Percentiles rank a stretch among this genome's conserved stretches.
Evolutionary conservation across 306 rosid species (phyloP).

Genomic region (Trifolium subterraneum): DNA sequence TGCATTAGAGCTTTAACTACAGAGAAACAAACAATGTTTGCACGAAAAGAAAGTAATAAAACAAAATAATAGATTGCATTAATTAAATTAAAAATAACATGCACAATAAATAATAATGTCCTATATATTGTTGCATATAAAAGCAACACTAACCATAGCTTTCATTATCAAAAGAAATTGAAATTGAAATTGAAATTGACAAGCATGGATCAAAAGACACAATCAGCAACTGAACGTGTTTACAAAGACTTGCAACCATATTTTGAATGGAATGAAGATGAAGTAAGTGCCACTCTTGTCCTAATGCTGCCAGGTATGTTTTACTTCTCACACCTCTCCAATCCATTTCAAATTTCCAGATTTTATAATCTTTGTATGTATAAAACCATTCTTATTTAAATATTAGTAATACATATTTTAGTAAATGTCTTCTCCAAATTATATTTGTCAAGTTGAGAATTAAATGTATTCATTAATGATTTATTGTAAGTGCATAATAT

Average conservation of each 20-base stretch:
- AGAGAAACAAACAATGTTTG: slow-evolving; percentile 41
- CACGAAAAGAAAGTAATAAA: slow-evolving; percentile 56
- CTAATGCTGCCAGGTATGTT: slow-evolving; percentile 61
- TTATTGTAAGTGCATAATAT: neutral
- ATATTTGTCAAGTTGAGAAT: too few species aligned
- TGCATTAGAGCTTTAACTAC: slow-evolving; percentile 9
- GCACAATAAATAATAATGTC: slow-evolving; percentile 16
- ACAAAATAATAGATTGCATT: slow-evolving; percentile 19
- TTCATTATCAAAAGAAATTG: slow-evolving; percentile 29
- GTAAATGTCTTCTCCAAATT: too few species aligned
- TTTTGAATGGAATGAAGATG: slow-evolving; percentile 55
- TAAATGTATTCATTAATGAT: too few species aligned
- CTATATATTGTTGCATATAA: slow-evolving; percentile 37
- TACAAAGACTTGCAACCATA: slow-evolving; percentile 51
- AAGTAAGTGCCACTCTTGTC: slow-evolving; percentile 44
- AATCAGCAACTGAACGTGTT: slow-evolving; percentile 25
- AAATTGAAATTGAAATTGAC: neutral
- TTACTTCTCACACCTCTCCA: neutral
- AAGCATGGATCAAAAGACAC: slow-evolving; percentile 37
- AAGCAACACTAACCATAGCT: slow-evolving; percentile 25
- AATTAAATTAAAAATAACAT: slow-evolving; percentile 6
- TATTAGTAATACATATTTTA: too few species aligned
- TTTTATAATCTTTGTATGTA: neutral
- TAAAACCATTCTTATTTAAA: neutral
- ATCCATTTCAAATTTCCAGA: neutral